Evolutionary conservation across 75 land plant genomes (phyloP), one percentile per base, ranked within the genome.

Genomic region (Picea glauca): DNA sequence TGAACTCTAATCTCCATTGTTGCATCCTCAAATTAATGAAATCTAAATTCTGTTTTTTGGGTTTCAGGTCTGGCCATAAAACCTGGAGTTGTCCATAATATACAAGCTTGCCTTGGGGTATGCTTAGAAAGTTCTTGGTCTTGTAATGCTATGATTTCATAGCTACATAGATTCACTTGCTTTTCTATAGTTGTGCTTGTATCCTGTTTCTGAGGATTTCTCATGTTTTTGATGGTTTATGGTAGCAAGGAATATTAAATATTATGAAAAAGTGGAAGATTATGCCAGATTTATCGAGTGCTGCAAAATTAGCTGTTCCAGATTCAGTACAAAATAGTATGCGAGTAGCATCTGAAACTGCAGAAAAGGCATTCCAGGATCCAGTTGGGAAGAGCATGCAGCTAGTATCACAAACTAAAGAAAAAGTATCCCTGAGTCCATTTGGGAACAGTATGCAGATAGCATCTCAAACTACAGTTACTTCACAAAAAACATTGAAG

Each of bases 1-100:
- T 73, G 43, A 15, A 14, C 9, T 57, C 1, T 58, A 8, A 23
- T 0, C 11, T 57, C 30, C 7, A 56, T 74, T 26, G 4, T 58
- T 70, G 13, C 26, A n/a, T 70, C 8, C 20, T 40, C 18, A 18
- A 35, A 40, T 70, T 43, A 3, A 43, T 70, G 73, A 43, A 5
- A 35, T 70, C 20, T 57, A 74, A 74, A 74, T 54, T 74, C 15
- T 57, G 18, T 8, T 31, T 74, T 58, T 26, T 74, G 35, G 59
- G 21, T 26, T 13, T 74, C 54, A 74, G 76, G 76, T 74, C 31
- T 74, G 76, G 76, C 76, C 6, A 13, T 74, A 58, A 74, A 74
- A 58, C 76, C 76, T 14, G 76, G 76, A 56, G 76, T 58, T 26
- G 18, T 30, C 1, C 58, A 74, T 21, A 54, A 74, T 56, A 30